These are phyloP conservation scores for Cryphonectria radicalis DNA, from an alignment of 2,329 filamentous ascomycete species.

Conservation along the genomic window DNA sequence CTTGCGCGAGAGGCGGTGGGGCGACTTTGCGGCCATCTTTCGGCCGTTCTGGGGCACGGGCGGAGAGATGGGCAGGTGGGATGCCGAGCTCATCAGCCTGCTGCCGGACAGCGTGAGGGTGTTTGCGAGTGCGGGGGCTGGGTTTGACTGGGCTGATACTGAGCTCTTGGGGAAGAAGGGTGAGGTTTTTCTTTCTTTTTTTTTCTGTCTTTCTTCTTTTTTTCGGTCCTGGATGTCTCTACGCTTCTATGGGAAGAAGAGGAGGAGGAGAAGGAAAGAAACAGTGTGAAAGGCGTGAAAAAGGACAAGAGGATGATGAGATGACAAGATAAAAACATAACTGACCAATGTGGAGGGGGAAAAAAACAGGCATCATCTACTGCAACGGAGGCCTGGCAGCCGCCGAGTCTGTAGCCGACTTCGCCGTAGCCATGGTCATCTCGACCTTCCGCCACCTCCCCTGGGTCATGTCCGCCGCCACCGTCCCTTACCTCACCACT, in stretches of 20 bases:
- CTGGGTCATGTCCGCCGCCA: conserved; percentile 64
- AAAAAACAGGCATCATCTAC: conserved; percentile 63
- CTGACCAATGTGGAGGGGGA: too few relatives aligned
- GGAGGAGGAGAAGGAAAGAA: not conserved
- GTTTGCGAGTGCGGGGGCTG: conserved; percentile 67
- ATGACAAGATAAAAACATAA: not conserved
- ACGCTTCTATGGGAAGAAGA: not conserved
- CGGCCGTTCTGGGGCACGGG: conserved; percentile 65
- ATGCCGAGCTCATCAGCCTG: conserved; percentile 59
- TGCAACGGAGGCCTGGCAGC: conserved; percentile 74
- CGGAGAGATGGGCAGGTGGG: conserved; percentile 69
- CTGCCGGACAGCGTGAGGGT: conserved; percentile 61
- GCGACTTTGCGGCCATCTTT: conserved; percentile 55
- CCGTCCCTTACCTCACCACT: conserved; percentile 41
- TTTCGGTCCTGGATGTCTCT: not conserved
- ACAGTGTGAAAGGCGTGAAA: not conserved
- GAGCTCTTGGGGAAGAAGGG: conserved; percentile 63
- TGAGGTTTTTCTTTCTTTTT: conserved; percentile 36
- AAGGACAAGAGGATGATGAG: not conserved
- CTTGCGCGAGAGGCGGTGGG: conserved; percentile 57
- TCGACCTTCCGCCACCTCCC: conserved; percentile 70
- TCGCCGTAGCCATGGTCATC: conserved; percentile 70
- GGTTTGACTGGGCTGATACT: conserved; percentile 70
- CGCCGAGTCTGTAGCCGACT: conserved; percentile 74
- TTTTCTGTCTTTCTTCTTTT: not conserved